Percentiles rank a stretch among this genome's conserved stretches.
phyloP scores from a whole-genome alignment of 148 eudicot species.

The Pharnaceum exiguum region DNA sequence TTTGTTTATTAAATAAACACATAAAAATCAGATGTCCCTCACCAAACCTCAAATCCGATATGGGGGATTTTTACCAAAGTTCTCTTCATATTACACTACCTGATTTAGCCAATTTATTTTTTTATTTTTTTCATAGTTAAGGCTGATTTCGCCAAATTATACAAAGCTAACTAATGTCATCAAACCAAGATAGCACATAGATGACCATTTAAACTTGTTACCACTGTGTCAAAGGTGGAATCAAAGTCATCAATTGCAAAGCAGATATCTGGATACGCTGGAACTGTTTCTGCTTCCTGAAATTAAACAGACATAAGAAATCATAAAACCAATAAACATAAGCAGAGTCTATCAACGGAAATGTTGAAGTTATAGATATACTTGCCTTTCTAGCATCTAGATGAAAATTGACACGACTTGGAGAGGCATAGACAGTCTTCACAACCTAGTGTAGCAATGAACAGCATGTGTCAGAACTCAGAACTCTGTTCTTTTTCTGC shows the following conservation, averaged over 20 bases:
- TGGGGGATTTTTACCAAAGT: no score
- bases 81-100: no score
- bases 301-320: slow-evolving; percentile 11
- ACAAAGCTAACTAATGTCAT: background rate
- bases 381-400: slow-evolving; percentile 96
- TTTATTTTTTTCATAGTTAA: no score
- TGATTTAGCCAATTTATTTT: no score
- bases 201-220: slow-evolving; percentile 23
- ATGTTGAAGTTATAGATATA: background rate
- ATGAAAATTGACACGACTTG: slow-evolving; percentile 95
- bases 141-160: no score
- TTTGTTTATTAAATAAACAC: no score
- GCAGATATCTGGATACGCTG: slow-evolving; percentile 99
- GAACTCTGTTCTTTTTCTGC: no score
- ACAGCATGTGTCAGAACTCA: no score
- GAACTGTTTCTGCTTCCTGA: slow-evolving; percentile 92
- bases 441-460: slow-evolving; percentile 53
- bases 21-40: no score
- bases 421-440: slow-evolving; percentile 98
- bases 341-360: background rate
- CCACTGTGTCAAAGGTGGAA: slow-evolving; percentile 98
- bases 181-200: background rate
- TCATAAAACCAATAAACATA: background rate
- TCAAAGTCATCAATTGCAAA: slow-evolving; percentile 98
- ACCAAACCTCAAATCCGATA: no score